Evolutionary conservation across 768 basidiomycete species (phyloP).

Genomic region (Suillus weaverae): DNA sequence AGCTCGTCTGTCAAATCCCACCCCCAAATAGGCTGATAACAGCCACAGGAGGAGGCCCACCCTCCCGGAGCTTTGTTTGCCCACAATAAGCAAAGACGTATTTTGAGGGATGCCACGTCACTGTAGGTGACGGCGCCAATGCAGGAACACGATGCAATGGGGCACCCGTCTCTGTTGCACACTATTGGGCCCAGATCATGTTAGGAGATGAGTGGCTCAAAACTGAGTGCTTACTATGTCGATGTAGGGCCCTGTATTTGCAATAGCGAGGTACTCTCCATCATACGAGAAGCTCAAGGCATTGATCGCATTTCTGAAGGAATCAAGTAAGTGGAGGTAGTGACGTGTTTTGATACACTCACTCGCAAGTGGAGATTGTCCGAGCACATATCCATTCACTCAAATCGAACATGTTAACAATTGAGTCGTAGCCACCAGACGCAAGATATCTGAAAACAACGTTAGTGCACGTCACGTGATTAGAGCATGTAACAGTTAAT

Average conservation of each 20-base stretch:
- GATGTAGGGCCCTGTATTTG: constrained; percentile 68
- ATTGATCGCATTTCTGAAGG: constrained; percentile 63
- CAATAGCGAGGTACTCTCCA: constrained; percentile 80
- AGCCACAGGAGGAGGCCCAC: constrained; percentile 61
- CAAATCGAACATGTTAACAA: constrained; percentile 78
- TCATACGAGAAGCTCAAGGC: constrained; percentile 79
- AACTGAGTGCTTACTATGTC: constrained; percentile 62
- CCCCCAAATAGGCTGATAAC: constrained; percentile 74
- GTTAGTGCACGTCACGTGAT: constrained; percentile 1
- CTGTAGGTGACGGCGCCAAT: constrained; percentile 69
- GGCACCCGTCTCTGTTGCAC: constrained; percentile 73
- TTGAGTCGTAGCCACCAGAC: constrained; percentile 79
- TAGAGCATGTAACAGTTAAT: neutral
- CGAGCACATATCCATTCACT: constrained; percentile 79
- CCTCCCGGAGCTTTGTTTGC: constrained; percentile 67
- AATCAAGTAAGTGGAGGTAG: neutral
- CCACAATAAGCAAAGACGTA: constrained; percentile 83
- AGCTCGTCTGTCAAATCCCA: constrained; percentile 26
- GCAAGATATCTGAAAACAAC: constrained; percentile 59
- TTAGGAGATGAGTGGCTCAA: neutral
- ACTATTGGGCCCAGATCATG: constrained; percentile 42
- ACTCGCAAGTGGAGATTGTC: constrained; percentile 83
- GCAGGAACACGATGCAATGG: constrained; percentile 78
- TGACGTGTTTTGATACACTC: constrained; percentile 28
- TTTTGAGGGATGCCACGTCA: constrained; percentile 81